Evolutionary conservation across 495 filamentous ascomycete genomes (phyloP), one percentile per base, ranked within the genome.

Genomic region (Cercophora samala): DNA sequence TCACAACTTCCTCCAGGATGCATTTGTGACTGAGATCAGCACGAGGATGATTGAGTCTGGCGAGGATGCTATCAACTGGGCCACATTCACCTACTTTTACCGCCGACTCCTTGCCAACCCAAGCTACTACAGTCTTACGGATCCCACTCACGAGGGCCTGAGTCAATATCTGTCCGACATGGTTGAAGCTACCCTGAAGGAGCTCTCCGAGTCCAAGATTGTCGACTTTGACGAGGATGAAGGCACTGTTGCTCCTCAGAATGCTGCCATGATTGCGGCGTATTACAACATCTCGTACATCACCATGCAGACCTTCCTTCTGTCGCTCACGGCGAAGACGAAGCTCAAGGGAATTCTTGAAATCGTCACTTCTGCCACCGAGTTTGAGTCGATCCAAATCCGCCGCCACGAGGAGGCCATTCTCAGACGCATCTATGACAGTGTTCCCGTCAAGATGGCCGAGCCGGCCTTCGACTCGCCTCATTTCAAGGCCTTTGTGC

Each of bases 251-350:
- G 87, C 90, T 8, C 93, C 95, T 22, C 85, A 96, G 68, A 97
- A 99, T 70, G 90, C 95, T 1, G 94, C 94, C 51, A 97, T 96
- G 91, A 98, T 99, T 74, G 93, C 92, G 6, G 93, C 95, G 2
- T 98, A 98, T 81, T 99, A 98, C 85, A 97, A 97, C 76, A 97
- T 99, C 68, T 98, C 96, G 19, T 97, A 97, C 80, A 90, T 97
- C 78, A 99, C 95, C 23, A 98, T 98, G 95, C 93, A 99, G 79
- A 99, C 96, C 4, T 96, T 98, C 85, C 82, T 98, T n/a, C 83
- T 98, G n/a, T 98, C 96, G 23, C 82, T 99, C 29, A 92, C 85
- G 2, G 88, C 86, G 54, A 90, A 89, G 65, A 97, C 92, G 4
- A 97, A 96, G 80, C 86, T 98, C 65, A 98, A 97, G 83, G 91